phyloP scores from a whole-genome alignment of 2,329 filamentous ascomycete genomes.

The Colletotrichum sp. region DNA sequence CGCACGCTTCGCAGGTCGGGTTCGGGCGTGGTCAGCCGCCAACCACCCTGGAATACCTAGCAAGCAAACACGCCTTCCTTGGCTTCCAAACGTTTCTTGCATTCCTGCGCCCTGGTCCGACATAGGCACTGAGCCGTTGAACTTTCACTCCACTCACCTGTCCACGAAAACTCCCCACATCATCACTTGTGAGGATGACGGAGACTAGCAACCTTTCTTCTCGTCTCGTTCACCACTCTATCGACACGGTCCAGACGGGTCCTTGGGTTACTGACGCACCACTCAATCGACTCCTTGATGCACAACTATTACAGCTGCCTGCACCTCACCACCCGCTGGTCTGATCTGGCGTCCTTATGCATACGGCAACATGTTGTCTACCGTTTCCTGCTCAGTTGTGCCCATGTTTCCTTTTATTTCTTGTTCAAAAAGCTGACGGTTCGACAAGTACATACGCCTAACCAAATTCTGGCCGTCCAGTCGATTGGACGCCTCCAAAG shows the following conservation, averaged over 20 bases:
- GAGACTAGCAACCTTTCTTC: not conserved
- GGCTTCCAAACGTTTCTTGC: constrained; percentile 3
- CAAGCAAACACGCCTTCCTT: constrained; percentile 9
- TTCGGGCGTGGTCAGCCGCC: not conserved
- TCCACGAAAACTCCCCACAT: not conserved
- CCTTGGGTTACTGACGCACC: not conserved
- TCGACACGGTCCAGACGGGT: not conserved
- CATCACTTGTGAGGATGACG: not conserved
- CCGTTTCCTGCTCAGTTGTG: not conserved
- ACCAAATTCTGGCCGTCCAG: not conserved
- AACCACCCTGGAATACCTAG: not conserved
- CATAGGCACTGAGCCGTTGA: constrained; percentile 9
- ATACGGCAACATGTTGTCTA: not conserved
- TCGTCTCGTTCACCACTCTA: not conserved
- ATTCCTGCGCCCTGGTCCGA: not conserved
- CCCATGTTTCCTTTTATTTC: not conserved
- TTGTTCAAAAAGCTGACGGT: not conserved
- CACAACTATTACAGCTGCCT: not conserved
- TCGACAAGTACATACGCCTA: not conserved
- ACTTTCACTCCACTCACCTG: not conserved
- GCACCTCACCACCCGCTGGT: not conserved
- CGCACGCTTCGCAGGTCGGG: not conserved
- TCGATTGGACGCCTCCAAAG: constrained; percentile 4
- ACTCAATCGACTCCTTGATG: not conserved
- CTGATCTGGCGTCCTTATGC: not conserved